Conservation (phyloP, 345 rosid genomes). For the Euphorbia pulcherrima region DNA sequence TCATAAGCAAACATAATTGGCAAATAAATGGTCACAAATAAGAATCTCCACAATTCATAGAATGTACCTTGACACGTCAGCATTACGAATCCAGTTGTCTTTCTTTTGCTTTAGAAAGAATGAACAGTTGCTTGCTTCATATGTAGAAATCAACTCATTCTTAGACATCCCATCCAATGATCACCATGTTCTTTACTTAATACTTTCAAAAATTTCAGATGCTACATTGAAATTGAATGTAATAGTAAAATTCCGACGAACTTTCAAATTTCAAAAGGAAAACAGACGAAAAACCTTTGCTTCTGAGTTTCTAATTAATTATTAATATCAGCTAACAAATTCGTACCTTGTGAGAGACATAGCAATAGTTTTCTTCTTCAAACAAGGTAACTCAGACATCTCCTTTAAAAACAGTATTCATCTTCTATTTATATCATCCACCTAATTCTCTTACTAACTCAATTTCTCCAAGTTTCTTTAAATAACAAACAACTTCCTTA, state of each 20-base stretch:
- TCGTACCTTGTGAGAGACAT: conserved; percentile 8
- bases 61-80: conserved; percentile 1
- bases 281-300: neutral
- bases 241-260: neutral
- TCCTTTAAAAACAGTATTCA: neutral
- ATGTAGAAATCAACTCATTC: neutral
- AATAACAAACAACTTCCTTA: conserved; percentile 34
- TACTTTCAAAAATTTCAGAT: neutral
- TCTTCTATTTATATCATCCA: conserved; percentile 18
- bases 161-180: neutral
- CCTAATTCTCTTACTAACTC: conserved; percentile 38
- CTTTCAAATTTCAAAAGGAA: neutral
- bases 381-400: neutral
- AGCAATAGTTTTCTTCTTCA: conserved; percentile 2
- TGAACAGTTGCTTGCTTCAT: neutral
- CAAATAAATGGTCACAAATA: neutral
- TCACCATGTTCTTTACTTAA: neutral
- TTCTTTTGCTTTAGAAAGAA: no score
- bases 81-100: neutral
- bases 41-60: no score
- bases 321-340: neutral
- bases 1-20: neutral
- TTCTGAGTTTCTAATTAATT: neutral
- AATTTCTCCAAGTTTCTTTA: conserved; percentile 41
- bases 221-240: neutral